Percentiles rank a stretch among this genome's conserved stretches.
These are phyloP conservation scores for Aureobasidium pullulans DNA, from an alignment of 2,329 filamentous ascomycete species.

Conservation along the genomic window DNA sequence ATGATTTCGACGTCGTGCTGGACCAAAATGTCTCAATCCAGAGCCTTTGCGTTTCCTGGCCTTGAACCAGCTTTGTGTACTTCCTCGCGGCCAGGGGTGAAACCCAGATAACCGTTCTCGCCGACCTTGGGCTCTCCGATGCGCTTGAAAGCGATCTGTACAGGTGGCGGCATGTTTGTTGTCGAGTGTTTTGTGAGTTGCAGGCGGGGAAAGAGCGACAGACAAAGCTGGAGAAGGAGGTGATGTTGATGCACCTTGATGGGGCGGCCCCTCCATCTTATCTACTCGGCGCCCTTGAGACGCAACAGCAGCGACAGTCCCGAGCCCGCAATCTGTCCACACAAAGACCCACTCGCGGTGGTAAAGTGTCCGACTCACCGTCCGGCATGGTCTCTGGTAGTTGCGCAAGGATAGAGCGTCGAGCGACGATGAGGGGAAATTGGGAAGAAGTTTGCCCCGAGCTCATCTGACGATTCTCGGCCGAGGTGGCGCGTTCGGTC, in stretches of 20 bases:
- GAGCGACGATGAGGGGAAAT: background rate
- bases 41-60: constrained; percentile 28
- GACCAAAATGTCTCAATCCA: constrained; percentile 32
- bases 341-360: background rate
- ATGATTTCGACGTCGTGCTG: constrained; percentile 39
- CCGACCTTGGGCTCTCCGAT: constrained; percentile 31
- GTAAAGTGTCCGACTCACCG: background rate
- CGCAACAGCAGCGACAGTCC: background rate
- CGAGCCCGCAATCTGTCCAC: background rate
- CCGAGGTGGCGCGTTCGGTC: no score
- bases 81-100: constrained; percentile 33
- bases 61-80: constrained; percentile 33
- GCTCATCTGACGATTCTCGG: no score
- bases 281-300: background rate
- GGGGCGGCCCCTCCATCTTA: background rate
- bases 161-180: background rate
- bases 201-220: background rate
- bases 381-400: background rate
- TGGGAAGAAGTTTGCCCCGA: no score
- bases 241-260: background rate
- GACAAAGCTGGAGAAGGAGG: background rate
- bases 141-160: constrained; percentile 19
- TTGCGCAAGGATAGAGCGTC: background rate
- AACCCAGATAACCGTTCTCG: constrained; percentile 35
- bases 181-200: background rate